Evolutionary conservation across 1,139 yeast species (phyloP), one percentile per base, ranked within the genome.

Genomic region (Saccharomyces hybrid): DNA sequence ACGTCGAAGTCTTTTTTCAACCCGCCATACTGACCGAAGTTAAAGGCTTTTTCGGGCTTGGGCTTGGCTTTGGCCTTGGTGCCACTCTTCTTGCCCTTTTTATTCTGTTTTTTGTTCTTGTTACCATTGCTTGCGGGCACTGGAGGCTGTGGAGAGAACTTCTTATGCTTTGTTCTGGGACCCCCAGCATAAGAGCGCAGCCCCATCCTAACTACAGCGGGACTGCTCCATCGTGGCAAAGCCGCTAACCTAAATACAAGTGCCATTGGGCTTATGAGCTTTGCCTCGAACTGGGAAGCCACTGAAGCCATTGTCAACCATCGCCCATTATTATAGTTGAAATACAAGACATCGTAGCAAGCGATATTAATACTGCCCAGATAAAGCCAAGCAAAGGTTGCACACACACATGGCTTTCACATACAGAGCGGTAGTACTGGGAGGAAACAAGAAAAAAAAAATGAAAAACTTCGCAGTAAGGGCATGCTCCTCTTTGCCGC

Each of bases 11-110:
- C 53, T 26, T 60, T 63, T 28, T 61, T 63, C 47, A 68, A 57
- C 3, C 69, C 66, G 26, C 70, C 68, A 55, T 55, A 59, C 26
- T 57, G 58, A 1, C 65, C 65, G 7, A 48, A 48, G 16, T 48
- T 27, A n/a, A 48, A 48, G 2, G 20, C 38, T 4, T 38, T 13
- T 8, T 38, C 42, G 3, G 42, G 5, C 9, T 38, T 5, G 25
- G 13, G 2, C 23, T 38, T 38, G 6, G 20, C 11, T 1, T 16
- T 5, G 25, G 13, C 5, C 23, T 38, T 38, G 6, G 20, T 9
- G 3, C 7, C 11, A 16, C 2, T 16, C 11, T 38, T 38, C 23
- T 4, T 38, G 23, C 42, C 6, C 13, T 8, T 38, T 14, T 4
- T 11, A 8, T 16, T 16, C 23, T 38, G 23, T 38, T 38, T 38